Evolutionary conservation across 129 eudicot species (phyloP).

Genomic region (Helianthus tuberosus): DNA sequence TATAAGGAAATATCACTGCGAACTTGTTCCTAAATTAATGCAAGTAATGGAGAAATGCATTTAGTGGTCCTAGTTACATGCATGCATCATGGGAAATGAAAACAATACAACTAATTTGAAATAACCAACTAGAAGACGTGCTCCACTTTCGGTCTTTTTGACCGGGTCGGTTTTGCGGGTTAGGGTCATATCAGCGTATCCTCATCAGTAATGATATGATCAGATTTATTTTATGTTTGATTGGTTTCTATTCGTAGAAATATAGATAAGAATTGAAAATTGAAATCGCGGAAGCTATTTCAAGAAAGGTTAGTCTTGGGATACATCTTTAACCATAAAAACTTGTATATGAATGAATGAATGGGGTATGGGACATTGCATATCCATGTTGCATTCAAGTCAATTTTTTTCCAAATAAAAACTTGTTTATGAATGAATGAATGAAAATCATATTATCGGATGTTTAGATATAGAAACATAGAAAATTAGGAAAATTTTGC

Average conservation of each 20-base stretch:
- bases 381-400: background rate
- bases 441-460: background rate
- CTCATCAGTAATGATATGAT: background rate
- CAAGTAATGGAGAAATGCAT: too few relatives aligned
- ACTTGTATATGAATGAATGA: too few relatives aligned
- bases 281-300: background rate
- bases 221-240: background rate
- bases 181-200: too few relatives aligned
- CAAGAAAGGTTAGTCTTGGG: background rate
- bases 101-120: too few relatives aligned
- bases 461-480: background rate
- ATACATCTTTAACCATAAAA: background rate
- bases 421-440: background rate
- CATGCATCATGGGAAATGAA: too few relatives aligned
- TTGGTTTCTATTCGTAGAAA: background rate
- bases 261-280: background rate
- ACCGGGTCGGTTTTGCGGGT: too few relatives aligned
- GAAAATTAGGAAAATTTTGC: background rate
- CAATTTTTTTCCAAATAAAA: background rate
- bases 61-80: too few relatives aligned
- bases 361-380: background rate
- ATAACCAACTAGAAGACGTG: too few relatives aligned
- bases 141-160: too few relatives aligned
- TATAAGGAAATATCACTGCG: too few relatives aligned
- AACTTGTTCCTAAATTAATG: too few relatives aligned